phyloP scores from a whole-genome alignment of 169 alveolate species.

The Eimeria necatrix region DNA sequence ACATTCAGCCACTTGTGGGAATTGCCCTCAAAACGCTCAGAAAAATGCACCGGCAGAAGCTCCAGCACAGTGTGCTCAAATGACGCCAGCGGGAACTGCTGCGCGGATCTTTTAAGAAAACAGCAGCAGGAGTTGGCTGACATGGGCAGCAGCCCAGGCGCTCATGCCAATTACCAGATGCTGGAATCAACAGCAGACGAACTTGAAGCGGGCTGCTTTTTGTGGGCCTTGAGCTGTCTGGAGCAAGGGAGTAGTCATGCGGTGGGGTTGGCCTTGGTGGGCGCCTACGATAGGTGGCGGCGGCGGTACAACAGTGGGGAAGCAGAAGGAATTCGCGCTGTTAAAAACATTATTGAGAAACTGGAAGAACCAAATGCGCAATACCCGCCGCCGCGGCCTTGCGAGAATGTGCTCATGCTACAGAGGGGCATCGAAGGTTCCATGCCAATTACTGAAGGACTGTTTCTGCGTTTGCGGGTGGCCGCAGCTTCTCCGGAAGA shows the following conservation, averaged over 20 bases:
- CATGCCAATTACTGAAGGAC: neutral
- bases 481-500: slow-evolving; percentile 40
- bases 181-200: neutral
- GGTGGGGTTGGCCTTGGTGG: slow-evolving; percentile 38
- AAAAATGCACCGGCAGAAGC: slow-evolving; percentile 8
- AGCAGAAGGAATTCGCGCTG: neutral
- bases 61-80: neutral
- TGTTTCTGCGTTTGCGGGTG: neutral
- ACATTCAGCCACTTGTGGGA: neutral
- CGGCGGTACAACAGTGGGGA: neutral
- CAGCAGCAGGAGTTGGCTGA: neutral
- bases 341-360: neutral
- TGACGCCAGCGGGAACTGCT: slow-evolving; percentile 18
- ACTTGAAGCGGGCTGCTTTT: slow-evolving; percentile 22
- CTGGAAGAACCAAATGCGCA: neutral
- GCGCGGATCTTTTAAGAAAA: neutral
- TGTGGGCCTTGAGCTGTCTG: slow-evolving; percentile 57
- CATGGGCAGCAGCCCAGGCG: neutral
- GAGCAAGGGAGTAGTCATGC: slow-evolving; percentile 71
- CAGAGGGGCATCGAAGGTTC: slow-evolving; percentile 35
- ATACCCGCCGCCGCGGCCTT: slow-evolving; percentile 8
- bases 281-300: slow-evolving; percentile 48
- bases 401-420: neutral
- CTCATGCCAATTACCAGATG: neutral
- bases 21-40: neutral